phyloP scores from a whole-genome alignment of 2,329 filamentous ascomycete species.

The Aspergillus caelatus region DNA sequence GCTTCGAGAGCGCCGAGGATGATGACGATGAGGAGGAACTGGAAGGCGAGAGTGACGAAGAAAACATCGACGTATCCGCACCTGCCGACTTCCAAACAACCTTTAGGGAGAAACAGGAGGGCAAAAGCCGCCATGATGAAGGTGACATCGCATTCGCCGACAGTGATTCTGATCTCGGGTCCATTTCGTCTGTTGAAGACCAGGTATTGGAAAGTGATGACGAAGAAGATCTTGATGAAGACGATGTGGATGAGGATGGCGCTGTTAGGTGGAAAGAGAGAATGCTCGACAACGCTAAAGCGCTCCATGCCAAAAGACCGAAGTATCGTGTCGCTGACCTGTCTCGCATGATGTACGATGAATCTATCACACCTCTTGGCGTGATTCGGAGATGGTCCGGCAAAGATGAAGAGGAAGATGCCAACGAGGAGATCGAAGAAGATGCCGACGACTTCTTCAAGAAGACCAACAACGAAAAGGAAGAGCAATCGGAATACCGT shows the following conservation, averaged over 20 bases:
- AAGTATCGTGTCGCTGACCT: constrained; percentile 81
- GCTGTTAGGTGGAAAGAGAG: constrained; percentile 86
- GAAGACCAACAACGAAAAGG: constrained; percentile 54
- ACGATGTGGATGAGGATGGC: constrained; percentile 69
- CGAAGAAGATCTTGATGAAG: constrained; percentile 47
- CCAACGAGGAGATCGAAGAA: constrained; percentile 58
- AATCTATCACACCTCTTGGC: constrained; percentile 72
- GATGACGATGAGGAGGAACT: constrained; percentile 50
- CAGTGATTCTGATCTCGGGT: constrained; percentile 94
- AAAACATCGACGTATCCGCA: constrained; percentile 41
- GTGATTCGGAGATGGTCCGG: constrained; percentile 81
- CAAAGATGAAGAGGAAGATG: constrained; percentile 61
- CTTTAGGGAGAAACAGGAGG: constrained; percentile 52
- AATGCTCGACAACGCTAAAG: constrained; percentile 72
- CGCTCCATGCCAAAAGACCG: constrained; percentile 68
- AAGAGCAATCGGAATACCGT: constrained; percentile 68
- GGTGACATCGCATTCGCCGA: constrained; percentile 90
- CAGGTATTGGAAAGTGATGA: constrained; percentile 56
- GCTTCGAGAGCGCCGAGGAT: constrained; percentile 54
- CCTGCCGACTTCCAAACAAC: constrained; percentile 48
- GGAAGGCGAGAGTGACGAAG: constrained; percentile 40
- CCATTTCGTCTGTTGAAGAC: constrained; percentile 69
- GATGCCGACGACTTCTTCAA: constrained; percentile 70
- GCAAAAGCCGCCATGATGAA: constrained; percentile 58
- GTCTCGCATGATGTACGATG: constrained; percentile 85